Percentiles rank a stretch among this genome's conserved stretches.
phyloP scores from a whole-genome alignment of 805 yeast species.

The Myxozyma geophila region DNA sequence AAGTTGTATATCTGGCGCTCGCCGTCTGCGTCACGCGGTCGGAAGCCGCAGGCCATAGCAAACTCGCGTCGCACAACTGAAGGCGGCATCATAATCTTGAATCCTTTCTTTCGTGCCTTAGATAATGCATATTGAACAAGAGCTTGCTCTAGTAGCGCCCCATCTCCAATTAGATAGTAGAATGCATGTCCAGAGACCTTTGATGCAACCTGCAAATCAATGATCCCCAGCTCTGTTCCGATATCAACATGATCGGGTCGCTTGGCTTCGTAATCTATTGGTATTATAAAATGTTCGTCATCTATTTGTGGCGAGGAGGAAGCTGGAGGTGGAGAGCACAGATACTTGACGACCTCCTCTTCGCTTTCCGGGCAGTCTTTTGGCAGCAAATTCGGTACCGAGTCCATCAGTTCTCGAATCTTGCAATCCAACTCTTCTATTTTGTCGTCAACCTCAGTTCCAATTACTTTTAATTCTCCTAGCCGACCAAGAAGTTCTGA shows the following conservation, averaged over 20 bases:
- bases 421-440: conserved; percentile 11
- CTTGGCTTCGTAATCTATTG: conserved; percentile 15
- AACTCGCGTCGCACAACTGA: conserved; percentile 78
- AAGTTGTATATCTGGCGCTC: conserved; percentile 84
- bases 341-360: conserved; percentile 27
- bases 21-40: conserved; percentile 84
- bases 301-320: neutral
- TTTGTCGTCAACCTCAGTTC: conserved; percentile 11
- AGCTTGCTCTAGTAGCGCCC: conserved; percentile 89
- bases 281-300: conserved; percentile 7
- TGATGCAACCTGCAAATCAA: conserved; percentile 76
- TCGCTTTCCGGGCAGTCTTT: conserved; percentile 20
- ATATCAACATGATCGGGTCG: conserved; percentile 68
- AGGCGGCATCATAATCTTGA: conserved; percentile 77
- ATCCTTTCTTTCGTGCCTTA: conserved; percentile 69
- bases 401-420: conserved; percentile 21
- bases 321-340: conserved; percentile 18
- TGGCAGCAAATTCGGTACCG: conserved; percentile 30
- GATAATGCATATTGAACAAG: conserved; percentile 76
- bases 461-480: conserved; percentile 15
- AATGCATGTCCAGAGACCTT: conserved; percentile 82
- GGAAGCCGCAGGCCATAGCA: conserved; percentile 89
- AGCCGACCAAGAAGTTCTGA: conserved; percentile 1
- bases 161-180: conserved; percentile 83
- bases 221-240: conserved; percentile 65